Evolutionary conservation across 1,139 yeast genomes (phyloP).

Genomic region (Pichia inconspicua): DNA sequence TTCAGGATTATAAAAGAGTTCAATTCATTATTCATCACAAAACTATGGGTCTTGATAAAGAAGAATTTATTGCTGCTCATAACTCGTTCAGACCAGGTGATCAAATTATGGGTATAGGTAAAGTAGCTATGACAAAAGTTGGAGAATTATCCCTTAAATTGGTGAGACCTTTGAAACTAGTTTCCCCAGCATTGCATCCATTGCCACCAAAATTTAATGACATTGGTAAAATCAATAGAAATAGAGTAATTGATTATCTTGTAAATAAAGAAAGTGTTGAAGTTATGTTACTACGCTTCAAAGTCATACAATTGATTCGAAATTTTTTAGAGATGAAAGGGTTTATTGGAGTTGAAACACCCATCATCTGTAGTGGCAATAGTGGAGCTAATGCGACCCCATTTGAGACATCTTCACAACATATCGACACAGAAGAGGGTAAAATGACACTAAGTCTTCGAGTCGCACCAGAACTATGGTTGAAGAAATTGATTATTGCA

Average conservation of each 20-base stretch:
- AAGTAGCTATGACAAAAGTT: slow-evolving; percentile 64
- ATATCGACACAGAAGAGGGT: slow-evolving; percentile 31
- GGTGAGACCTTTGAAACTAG: slow-evolving; percentile 38
- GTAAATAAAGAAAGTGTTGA: slow-evolving; percentile 46
- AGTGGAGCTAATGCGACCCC: slow-evolving; percentile 93
- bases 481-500: slow-evolving; percentile 68
- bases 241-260: slow-evolving; percentile 69
- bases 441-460: slow-evolving; percentile 48
- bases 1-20: slow-evolving; percentile 47
- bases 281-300: slow-evolving; percentile 46
- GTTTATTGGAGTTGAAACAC: slow-evolving; percentile 84
- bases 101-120: slow-evolving; percentile 53
- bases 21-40: slow-evolving; percentile 58
- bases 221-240: slow-evolving; percentile 49
- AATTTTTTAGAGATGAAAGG: slow-evolving; percentile 44
- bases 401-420: slow-evolving; percentile 52
- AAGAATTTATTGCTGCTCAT: slow-evolving; percentile 41
- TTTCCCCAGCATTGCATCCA: slow-evolving; percentile 65
- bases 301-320: slow-evolving; percentile 48
- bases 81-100: slow-evolving; percentile 62
- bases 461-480: slow-evolving; percentile 94
- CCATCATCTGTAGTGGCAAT: slow-evolving; percentile 59
- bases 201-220: slow-evolving; percentile 58
- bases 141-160: slow-evolving; percentile 74
- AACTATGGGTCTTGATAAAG: slow-evolving; percentile 35